Evolutionary conservation across 192 early-diverging fungal species (phyloP).

Genomic region (Podila epigama): DNA sequence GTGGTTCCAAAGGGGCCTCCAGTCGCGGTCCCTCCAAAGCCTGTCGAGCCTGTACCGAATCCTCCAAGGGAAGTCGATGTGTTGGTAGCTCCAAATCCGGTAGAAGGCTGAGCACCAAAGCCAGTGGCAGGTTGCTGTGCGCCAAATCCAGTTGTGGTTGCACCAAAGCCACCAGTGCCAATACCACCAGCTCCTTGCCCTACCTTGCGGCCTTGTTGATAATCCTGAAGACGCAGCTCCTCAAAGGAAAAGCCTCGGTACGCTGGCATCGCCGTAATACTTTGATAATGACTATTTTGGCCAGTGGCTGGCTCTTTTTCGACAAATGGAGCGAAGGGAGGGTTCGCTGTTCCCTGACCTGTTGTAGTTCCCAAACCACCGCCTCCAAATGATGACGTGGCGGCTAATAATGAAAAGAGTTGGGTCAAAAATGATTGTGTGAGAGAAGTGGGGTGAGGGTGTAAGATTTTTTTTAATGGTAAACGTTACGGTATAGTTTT

Average conservation of each 20-base stretch:
- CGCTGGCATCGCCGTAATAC: conserved; percentile 84
- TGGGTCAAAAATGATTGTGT: background rate
- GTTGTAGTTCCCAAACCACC: conserved; percentile 23
- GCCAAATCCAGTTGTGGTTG: conserved; percentile 50
- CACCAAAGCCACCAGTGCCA: conserved; percentile 27
- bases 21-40: conserved; percentile 34
- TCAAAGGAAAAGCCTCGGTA: conserved; percentile 89
- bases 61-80: background rate
- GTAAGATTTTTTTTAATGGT: no score
- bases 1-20: conserved; percentile 48
- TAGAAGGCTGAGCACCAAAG: conserved; percentile 38
- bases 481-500: no score
- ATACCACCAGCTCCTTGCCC: conserved; percentile 31
- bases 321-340: conserved; percentile 58
- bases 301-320: conserved; percentile 61
- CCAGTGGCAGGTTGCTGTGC: conserved; percentile 22
- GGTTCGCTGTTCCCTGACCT: conserved; percentile 60
- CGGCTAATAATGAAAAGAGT: background rate
- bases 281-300: conserved; percentile 66
- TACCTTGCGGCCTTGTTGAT: conserved; percentile 78
- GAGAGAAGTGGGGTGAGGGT: background rate
- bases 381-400: conserved; percentile 23
- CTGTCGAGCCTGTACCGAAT: conserved; percentile 8
- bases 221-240: conserved; percentile 91
- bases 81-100: conserved; percentile 4